Evolutionary conservation across 371 early-diverging fungal genomes (phyloP).

Genomic region (Actinomucor elegans): DNA sequence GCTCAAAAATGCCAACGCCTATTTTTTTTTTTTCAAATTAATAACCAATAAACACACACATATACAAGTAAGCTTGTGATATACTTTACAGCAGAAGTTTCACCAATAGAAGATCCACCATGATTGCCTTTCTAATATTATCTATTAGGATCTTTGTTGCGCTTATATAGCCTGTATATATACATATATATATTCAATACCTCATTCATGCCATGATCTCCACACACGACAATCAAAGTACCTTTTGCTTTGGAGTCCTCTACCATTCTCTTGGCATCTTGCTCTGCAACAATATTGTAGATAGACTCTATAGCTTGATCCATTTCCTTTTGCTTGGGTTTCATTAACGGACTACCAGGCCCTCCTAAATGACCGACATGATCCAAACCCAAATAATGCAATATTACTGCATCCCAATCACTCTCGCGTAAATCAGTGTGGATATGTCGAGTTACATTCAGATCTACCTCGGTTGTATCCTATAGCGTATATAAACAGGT

Average conservation of each 20-base stretch:
- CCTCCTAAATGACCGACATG: conserved; percentile 94
- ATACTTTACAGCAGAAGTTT: conserved; percentile 63
- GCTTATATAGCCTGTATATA: no score
- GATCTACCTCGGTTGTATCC: conserved; percentile 81
- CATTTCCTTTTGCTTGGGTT: conserved; percentile 80
- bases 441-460: conserved; percentile 82
- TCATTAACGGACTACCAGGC: conserved; percentile 75
- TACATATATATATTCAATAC: conserved; percentile 39
- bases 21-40: neutral
- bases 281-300: conserved; percentile 44
- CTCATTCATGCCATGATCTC: conserved; percentile 99
- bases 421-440: conserved; percentile 49
- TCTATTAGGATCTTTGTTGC: no score
- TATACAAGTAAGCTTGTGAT: conserved; percentile 12
- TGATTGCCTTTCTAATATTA: conserved; percentile 62
- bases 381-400: conserved; percentile 95
- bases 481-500: no score
- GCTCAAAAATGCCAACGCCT: conserved; percentile 55
- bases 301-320: conserved; percentile 64
- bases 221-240: conserved; percentile 91
- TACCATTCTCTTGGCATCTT: conserved; percentile 43
- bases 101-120: conserved; percentile 65
- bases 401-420: conserved; percentile 84
- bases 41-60: neutral
- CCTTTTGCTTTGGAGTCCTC: conserved; percentile 45